Evolutionary conservation across 768 basidiomycete species (phyloP).

Genomic region (Pleurotus djamor): DNA sequence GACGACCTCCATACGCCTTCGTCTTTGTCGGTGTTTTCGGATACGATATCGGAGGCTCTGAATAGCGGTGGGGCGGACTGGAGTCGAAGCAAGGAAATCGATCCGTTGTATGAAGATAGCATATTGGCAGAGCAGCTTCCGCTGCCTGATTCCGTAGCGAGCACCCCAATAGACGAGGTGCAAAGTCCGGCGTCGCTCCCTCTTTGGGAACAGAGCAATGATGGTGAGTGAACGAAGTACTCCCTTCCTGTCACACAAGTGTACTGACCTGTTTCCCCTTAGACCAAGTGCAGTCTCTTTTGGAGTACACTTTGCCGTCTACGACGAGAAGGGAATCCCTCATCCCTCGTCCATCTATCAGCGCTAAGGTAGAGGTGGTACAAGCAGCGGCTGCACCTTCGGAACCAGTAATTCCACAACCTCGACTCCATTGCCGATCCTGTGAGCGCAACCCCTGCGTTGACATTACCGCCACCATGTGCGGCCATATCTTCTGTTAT

Average conservation of each 20-base stretch:
- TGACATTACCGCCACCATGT: slow-evolving; percentile 56
- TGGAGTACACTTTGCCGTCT: background rate
- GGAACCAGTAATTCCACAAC: slow-evolving; percentile 2
- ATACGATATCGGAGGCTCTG: background rate
- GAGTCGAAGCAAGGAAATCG: background rate
- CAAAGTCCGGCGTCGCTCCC: background rate
- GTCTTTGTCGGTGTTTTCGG: background rate
- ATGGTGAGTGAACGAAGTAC: background rate
- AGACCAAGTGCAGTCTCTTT: background rate
- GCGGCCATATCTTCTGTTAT: slow-evolving; percentile 64
- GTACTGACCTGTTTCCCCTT: too few species aligned
- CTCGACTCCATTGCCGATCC: slow-evolving; percentile 44
- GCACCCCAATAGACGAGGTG: background rate
- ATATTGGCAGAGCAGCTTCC: slow-evolving; percentile 4
- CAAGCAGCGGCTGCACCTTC: background rate
- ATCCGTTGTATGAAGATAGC: background rate
- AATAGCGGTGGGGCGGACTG: background rate
- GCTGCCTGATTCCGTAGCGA: slow-evolving; percentile 1
- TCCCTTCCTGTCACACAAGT: background rate
- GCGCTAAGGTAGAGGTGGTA: background rate
- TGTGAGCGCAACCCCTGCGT: slow-evolving; percentile 48
- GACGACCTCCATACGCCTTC: slow-evolving; percentile 1
- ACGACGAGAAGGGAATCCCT: background rate
- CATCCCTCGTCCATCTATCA: background rate
- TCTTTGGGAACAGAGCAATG: background rate